Evolutionary conservation across 495 filamentous ascomycete species (phyloP), one percentile per base, ranked within the genome.

Genomic region (Evernia prunastri): DNA sequence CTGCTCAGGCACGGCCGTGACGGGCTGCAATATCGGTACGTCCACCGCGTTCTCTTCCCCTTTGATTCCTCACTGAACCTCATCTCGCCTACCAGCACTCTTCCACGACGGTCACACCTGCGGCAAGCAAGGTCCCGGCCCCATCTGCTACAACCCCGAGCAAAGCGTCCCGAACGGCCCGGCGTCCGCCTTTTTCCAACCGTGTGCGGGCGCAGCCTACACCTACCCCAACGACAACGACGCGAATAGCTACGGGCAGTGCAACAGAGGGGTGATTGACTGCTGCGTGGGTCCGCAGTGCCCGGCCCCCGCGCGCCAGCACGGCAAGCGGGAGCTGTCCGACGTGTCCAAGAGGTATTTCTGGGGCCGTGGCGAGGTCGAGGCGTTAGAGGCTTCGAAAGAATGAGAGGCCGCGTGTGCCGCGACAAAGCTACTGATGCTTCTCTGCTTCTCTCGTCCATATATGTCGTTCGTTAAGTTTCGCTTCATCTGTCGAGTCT

Each of bases 171-270:
- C 51, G 8, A 13, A 61, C 36, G 66, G 66, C 17, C 47, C 69
- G 4, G 62, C 69, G 42, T 10, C 62, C 2, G 25, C 56, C 10
- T 72, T 71, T 57, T 72, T 72, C 56, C 43, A 61, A 15, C 66
- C 69, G 20, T 72, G 70, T 43, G 37, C 54, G 25, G 69, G 67
- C n/a, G 63, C 69, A 15, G 69, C 70, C n/a, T 72, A 70, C 35
- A 72, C 70, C 10, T 72, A 63, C 49, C 69, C 69, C 31, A 61
- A 69, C 40, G 70, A 72, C 13, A 61, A 66, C 42, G 56, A 4
- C 13, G 70, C 70, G 2, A 69, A 72, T 45, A 65, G 60, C 29
- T 64, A 59, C 23, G 69, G 67, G 36, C 56, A 59, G 12, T 70
- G 68, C 42, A 47, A 68, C 27, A 42, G 25, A 23, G 68, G 68